Evolutionary conservation across 176 grass and related monocot genomes (phyloP), one percentile per base, ranked within the genome.

Genomic region (Hsuehochloa calcarea): DNA sequence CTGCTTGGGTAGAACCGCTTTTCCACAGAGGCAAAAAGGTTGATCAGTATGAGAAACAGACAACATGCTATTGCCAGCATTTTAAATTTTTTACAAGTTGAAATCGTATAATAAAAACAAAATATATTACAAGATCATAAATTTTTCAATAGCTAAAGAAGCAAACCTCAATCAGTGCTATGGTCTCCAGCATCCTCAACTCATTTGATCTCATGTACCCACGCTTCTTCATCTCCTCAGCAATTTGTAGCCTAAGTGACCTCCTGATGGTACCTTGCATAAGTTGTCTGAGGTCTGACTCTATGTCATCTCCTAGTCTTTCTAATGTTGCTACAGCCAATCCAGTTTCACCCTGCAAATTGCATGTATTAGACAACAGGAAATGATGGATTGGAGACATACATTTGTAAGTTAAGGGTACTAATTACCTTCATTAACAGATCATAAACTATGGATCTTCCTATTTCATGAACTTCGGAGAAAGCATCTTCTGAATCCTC

Each of bases 1-100:
- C 89, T 93, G 72, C 96, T 98, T 19, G 93, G 93, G 87, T 98
- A 95, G 74, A 95, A 85, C 65, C 87, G 90, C 96, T 98, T 85
- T 86, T 75, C 35, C 58, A 88, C 10, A 85, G 17, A 85, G 75
- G n/a, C 74, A 87, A 84, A 74, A 75, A 88, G 26, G 23, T 81
- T 64, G 51, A 88, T 91, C 75, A 89, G 50, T 60, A 84, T 66
- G 4, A 82, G 82, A 82, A 77, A 74, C 23, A 80, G 74, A 74
- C 15, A 68, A 12, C 40, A 27, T 50, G 23, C 40, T 58, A 77
- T 14, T 50, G 23, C 40, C 67, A 70, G 20, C 34, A 85, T 62
- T 79, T 68, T 20, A 14, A 4, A 7, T 35, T 56, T 66, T 43
- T 46, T 50, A 6, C 41, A 51, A 70, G n/a, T 13, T 68, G 22